These are phyloP conservation scores for Diddensiella santjacobensis DNA, from an alignment of 805 yeast species.

Conservation along the genomic window DNA sequence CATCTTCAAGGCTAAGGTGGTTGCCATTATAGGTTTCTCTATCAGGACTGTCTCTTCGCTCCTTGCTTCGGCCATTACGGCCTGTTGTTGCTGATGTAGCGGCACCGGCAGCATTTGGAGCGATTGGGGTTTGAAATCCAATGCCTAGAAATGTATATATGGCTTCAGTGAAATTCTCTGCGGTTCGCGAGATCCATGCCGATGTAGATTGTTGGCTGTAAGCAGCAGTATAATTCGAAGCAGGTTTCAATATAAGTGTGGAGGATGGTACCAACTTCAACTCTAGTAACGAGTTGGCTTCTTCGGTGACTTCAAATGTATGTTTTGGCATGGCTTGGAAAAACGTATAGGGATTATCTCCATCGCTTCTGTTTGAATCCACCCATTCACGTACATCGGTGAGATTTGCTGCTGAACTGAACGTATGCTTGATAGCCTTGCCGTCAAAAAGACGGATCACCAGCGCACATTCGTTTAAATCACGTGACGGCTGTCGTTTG, in stretches of 20 bases:
- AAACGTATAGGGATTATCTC: conserved; percentile 48
- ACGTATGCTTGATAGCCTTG: conserved; percentile 48
- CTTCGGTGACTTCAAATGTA: conserved; percentile 60
- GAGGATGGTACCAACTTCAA: conserved; percentile 69
- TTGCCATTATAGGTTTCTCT: conserved; percentile 57
- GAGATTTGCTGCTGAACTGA: conserved; percentile 45
- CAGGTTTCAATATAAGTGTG: conserved; percentile 68
- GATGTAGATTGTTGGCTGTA: conserved; percentile 18
- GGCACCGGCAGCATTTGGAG: conserved; percentile 5
- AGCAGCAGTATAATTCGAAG: conserved; percentile 34
- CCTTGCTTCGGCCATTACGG: not conserved
- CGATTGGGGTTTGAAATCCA: conserved; percentile 13
- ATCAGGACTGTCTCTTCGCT: conserved; percentile 28
- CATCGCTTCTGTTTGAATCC: conserved; percentile 48
- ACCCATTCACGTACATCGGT: conserved; percentile 60
- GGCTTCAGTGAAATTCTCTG: conserved; percentile 23
- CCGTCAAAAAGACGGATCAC: conserved; percentile 71
- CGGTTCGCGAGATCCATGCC: conserved; percentile 16
- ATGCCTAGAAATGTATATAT: conserved; percentile 29
- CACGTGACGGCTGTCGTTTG: conserved; percentile 14
- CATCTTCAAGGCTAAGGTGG: conserved; percentile 49
- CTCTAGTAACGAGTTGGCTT: conserved; percentile 47
- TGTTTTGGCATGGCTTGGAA: conserved; percentile 55
- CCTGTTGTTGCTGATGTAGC: not conserved
- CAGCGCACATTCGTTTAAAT: conserved; percentile 38